Base-by-base conservation (phyloP, 768 basidiomycete species). In the Boletus rubescentipes region DNA sequence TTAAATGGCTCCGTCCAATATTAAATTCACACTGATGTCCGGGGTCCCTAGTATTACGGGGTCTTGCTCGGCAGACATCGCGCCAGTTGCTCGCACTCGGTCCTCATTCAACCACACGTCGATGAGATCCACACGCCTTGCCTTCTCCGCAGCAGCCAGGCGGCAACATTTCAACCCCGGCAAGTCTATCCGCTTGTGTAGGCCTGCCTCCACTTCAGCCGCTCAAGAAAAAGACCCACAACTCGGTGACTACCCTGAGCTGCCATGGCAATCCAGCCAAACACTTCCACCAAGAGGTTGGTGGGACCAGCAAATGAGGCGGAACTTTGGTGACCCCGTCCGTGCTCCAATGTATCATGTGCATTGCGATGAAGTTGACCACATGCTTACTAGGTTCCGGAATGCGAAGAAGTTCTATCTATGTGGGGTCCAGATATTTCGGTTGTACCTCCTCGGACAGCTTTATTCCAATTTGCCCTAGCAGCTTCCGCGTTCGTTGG, bases 401-500 rank as follows among this genome's bases (percentile, higher is more conserved):
- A 91, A 69, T 77, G 82, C 64, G 89, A 92, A 47, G 91, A 93
- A 63, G 74, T 89, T 21, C 71, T 87, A 51, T 90, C 87, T 35
- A 90, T 93, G 87, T 93, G 89, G 89, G 89, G 90, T 23, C 90
- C 90, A 20, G 91, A 93, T 63, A 74, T 82, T 29, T 80, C 91
- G 37, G 77, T 78, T 20, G 73, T 89, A 12, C 72, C 77, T 12
- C 84, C 88, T 23, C 69, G 77, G 8, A 77, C 68, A 2, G 91
- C 91, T 8, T 67, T 87, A 34, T 76, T 79, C 46, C 87, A 87
- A 41, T 87, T 93, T 65, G 60, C 79, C 12, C 67, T 86, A 47
- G 90, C 84, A 0, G 72, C 77, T 18, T 67, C 79, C 23, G 80
- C 79, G n/a, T 88, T 93, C 58, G 75, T 85, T 38, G 73, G 77